Conservation (phyloP, 495 filamentous ascomycete genomes). For the Pyronema domesticum region DNA sequence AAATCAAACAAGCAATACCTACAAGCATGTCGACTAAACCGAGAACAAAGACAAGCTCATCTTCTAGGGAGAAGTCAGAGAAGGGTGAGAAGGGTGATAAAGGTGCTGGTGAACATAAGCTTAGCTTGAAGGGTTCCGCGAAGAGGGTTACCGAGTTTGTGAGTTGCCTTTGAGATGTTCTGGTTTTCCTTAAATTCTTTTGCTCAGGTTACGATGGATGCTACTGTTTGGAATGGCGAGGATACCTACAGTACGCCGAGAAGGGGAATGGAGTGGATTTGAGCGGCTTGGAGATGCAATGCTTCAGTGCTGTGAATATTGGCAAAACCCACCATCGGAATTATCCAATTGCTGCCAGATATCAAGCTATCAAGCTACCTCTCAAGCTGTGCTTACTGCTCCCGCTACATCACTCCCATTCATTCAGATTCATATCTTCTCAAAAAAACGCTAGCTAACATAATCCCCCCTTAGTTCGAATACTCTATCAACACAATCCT, state of each 20-base stretch:
- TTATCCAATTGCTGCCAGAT: neutral
- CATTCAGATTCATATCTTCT: neutral
- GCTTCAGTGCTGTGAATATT: too few relatives aligned
- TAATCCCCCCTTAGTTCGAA: conserved; percentile 48
- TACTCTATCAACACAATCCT: conserved; percentile 93
- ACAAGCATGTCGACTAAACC: too few relatives aligned
- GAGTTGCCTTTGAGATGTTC: conserved; percentile 25
- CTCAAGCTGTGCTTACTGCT: neutral
- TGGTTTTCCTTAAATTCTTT: too few relatives aligned
- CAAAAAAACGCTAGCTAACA: neutral
- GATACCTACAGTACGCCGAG: too few relatives aligned
- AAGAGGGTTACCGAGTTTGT: conserved; percentile 92
- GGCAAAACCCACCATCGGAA: too few relatives aligned
- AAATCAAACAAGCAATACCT: too few relatives aligned
- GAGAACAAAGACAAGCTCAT: too few relatives aligned
- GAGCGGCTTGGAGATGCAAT: too few relatives aligned
- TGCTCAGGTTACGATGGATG: too few relatives aligned
- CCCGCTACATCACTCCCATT: neutral
- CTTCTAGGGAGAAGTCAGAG: too few relatives aligned
- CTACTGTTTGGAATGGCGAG: too few relatives aligned
- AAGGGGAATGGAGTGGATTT: too few relatives aligned
- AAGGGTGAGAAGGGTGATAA: conserved; percentile 19
- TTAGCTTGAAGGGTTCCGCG: conserved; percentile 62
- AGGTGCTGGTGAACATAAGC: conserved; percentile 83
- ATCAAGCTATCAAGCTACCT: neutral